Evolutionary conservation across 805 yeast genomes (phyloP).

Genomic region (Candida ulmi): DNA sequence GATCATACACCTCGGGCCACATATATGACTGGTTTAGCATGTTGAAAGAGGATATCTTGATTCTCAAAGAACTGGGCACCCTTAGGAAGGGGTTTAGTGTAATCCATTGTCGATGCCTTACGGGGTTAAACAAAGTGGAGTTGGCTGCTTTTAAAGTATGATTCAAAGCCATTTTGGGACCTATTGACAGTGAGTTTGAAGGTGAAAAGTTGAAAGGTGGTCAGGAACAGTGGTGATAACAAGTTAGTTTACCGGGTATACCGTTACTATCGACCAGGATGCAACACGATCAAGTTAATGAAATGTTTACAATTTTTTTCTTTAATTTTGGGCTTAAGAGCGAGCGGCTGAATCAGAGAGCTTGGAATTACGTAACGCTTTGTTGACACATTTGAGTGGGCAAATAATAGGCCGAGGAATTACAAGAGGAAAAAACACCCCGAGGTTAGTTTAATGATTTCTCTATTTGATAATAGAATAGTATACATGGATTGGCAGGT

Average conservation of each 20-base stretch:
- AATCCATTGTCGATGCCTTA: constrained; percentile 18
- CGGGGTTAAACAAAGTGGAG: constrained; percentile 2
- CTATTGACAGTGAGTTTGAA: too few species aligned
- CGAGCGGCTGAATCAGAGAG: constrained; percentile 2
- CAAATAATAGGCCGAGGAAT: too few species aligned
- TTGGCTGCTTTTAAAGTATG: not conserved
- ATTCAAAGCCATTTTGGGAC: too few species aligned
- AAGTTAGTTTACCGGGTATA: too few species aligned
- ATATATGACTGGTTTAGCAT: constrained; percentile 49
- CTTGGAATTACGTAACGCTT: too few species aligned
- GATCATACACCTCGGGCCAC: constrained; percentile 52
- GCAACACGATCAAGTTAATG: too few species aligned
- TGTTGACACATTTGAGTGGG: too few species aligned
- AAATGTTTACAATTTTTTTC: not conserved
- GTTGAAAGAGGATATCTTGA: constrained; percentile 38
- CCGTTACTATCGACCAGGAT: too few species aligned
- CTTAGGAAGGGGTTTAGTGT: not conserved
- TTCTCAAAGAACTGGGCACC: constrained; percentile 2
- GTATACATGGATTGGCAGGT: not conserved
- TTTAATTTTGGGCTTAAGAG: constrained; percentile 7
- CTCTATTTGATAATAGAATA: not conserved
- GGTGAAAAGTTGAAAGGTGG: too few species aligned
- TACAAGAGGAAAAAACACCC: too few species aligned
- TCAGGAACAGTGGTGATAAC: too few species aligned
- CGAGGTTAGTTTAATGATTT: too few species aligned